phyloP scores from a whole-genome alignment of 768 basidiomycete genomes.

The Psilocybe tampanensis region DNA sequence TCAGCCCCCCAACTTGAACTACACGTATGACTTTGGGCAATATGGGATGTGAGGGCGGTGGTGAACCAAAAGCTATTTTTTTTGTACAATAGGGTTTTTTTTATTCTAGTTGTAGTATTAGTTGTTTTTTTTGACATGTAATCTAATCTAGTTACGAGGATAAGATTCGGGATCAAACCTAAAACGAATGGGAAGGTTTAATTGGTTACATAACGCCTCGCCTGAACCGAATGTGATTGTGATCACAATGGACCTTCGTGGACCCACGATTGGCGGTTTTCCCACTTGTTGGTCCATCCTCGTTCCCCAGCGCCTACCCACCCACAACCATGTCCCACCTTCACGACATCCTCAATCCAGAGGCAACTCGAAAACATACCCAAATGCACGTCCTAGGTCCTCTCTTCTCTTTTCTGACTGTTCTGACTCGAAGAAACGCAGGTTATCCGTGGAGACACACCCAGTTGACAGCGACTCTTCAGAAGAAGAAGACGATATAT shows the following conservation, averaged over 20 bases:
- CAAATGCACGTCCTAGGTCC: constrained; percentile 40
- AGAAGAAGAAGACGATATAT: constrained; percentile 30
- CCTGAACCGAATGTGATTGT: constrained; percentile 25
- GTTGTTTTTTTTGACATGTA: neutral
- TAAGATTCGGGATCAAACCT: constrained; percentile 18
- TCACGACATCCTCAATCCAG: constrained; percentile 58
- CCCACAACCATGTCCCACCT: constrained; percentile 54
- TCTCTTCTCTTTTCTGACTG: constrained; percentile 11
- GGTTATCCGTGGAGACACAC: constrained; percentile 22
- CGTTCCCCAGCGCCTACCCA: constrained; percentile 25
- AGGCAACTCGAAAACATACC: constrained; percentile 37
- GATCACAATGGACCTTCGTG: constrained; percentile 33
- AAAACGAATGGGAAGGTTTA: constrained; percentile 17
- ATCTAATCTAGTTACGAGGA: constrained; percentile 13
- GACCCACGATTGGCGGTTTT: constrained; percentile 33
- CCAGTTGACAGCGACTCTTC: constrained; percentile 35
- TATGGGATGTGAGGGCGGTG: constrained; percentile 25
- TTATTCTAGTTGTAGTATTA: constrained; percentile 11
- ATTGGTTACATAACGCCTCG: constrained; percentile 25
- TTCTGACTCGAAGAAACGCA: constrained; percentile 21
- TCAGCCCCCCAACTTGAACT: constrained; percentile 24
- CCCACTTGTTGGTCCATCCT: constrained; percentile 26
- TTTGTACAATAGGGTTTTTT: constrained; percentile 11
- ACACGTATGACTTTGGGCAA: constrained; percentile 33
- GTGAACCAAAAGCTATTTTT: constrained; percentile 4